Base-by-base conservation (phyloP, 352 stramenopile species). In the Pythium phragmiticola region DNA sequence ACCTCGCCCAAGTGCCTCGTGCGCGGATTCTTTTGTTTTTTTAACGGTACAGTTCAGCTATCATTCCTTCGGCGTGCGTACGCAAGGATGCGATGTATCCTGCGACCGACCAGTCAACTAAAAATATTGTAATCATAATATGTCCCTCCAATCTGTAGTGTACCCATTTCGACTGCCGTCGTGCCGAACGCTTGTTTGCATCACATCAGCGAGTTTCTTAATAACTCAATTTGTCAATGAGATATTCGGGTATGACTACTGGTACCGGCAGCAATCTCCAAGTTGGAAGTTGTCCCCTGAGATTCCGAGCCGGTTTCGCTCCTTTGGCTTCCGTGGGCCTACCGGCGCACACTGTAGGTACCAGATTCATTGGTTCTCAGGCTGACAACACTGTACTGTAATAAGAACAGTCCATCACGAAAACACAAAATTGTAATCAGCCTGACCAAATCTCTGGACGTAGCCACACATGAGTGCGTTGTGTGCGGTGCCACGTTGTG, bases 401-500 rank as follows among this genome's bases (percentile, higher is more conserved):
- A 30, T 5, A 30, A 30, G 2, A 30, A 30, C 26, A 30, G 26
- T 5, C 26, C 26, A 30, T 30, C 26, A 30, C 26, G 26, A 30
- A 30, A 30, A 30, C 26, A 30, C 4, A 30, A 30, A 30, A 30
- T 5, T 30, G 26, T 30, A 39, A 39, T 39, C 34, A 39, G 34
- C 34, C 11, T 14, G 11, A 11, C 7, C 34, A 39, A 39, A 39
- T 39, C 17, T 16, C 13, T 21, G 39, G 39, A 46, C 17, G 9
- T 14, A 21, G 7, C 39, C 39, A 46, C 13, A n/a, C 11, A 4
- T 46, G 46, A 33, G 46, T 57, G 17, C 33, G 11, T 43, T 23
- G 13, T 55, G 48, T 23, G 39, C n/a, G 41, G 54, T 49, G 41
- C 54, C 54, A 16, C 54, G 41, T 41, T 30, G 28, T 16, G 49